A percentile compares a stretch with the other conserved stretches of the same genome.
Evolutionary conservation across 2,329 filamentous ascomycete species (phyloP).

Genomic region (Epichloe uncinata): DNA sequence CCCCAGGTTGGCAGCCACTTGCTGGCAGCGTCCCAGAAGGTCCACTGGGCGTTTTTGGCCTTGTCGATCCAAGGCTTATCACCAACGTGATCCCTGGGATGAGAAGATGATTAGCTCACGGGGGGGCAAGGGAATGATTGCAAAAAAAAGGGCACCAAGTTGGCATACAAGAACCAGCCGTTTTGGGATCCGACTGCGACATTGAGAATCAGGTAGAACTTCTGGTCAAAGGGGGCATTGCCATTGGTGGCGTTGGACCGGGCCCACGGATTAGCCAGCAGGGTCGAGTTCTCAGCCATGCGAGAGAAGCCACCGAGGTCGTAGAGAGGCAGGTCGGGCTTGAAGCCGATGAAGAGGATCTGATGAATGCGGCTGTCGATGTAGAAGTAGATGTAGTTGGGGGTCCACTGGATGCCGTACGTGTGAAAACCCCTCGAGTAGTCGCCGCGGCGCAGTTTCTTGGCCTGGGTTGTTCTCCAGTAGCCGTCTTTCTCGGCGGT

Average conservation of each 20-base stretch:
- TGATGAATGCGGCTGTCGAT: conserved; percentile 30
- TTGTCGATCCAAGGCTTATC: conserved; percentile 34
- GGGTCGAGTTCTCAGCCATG: conserved; percentile 26
- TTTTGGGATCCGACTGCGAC: conserved; percentile 36
- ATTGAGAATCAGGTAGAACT: conserved; percentile 37
- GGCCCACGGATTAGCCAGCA: conserved; percentile 31
- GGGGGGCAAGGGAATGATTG: not conserved
- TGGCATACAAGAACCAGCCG: conserved; percentile 31
- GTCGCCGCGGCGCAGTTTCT: conserved; percentile 22
- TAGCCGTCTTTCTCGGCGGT: conserved; percentile 17
- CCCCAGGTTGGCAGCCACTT: conserved; percentile 36
- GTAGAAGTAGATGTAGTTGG: conserved; percentile 40
- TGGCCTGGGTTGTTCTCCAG: conserved; percentile 20
- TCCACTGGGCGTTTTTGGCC: conserved; percentile 23
- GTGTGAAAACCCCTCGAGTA: conserved; percentile 33
- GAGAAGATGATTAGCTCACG: not conserved
- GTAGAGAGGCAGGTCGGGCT: conserved; percentile 22
- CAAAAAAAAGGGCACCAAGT: not conserved
- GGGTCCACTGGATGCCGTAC: conserved; percentile 39
- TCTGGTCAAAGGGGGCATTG: conserved; percentile 38
- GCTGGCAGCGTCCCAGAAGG: conserved; percentile 28
- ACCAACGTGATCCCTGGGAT: conserved; percentile 24
- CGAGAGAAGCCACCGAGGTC: conserved; percentile 28
- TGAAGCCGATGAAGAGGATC: conserved; percentile 25
- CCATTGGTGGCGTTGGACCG: conserved; percentile 20